Conservation (phyloP, 768 basidiomycete species). For the Multifurca ochricompacta region DNA sequence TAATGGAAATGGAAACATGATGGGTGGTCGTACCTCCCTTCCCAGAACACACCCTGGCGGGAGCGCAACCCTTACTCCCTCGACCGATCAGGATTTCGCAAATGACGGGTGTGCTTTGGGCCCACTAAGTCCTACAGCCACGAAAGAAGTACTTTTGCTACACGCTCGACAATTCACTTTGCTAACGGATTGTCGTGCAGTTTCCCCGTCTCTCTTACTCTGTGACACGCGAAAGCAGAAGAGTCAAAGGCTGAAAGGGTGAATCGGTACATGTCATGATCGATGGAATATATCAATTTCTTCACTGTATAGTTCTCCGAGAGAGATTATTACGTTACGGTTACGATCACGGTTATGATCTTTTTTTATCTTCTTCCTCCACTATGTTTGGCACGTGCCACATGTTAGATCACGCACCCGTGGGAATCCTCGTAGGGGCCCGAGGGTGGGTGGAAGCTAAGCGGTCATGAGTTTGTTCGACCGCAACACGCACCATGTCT, state of each 20-base stretch:
- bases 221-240: too few relatives aligned
- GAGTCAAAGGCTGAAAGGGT: too few relatives aligned
- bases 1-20: not conserved
- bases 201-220: too few relatives aligned
- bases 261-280: too few relatives aligned
- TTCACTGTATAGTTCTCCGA: too few relatives aligned
- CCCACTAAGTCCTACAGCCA: not conserved
- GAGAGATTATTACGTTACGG: too few relatives aligned
- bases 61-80: not conserved
- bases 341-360: too few relatives aligned
- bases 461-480: not conserved
- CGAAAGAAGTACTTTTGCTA: not conserved
- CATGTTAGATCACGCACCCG: not conserved
- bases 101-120: not conserved
- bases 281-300: too few relatives aligned
- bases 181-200: too few relatives aligned
- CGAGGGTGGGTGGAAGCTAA: not conserved
- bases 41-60: not conserved
- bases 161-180: too few relatives aligned
- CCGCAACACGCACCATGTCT: slow-evolving; percentile 5
- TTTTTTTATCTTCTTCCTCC: too few relatives aligned
- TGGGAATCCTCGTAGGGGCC: not conserved
- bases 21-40: not conserved
- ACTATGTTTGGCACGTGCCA: not conserved
- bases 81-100: not conserved